Conservation (phyloP, 768 basidiomycete species). For the Pilatotrama ljubarskyi region DNA sequence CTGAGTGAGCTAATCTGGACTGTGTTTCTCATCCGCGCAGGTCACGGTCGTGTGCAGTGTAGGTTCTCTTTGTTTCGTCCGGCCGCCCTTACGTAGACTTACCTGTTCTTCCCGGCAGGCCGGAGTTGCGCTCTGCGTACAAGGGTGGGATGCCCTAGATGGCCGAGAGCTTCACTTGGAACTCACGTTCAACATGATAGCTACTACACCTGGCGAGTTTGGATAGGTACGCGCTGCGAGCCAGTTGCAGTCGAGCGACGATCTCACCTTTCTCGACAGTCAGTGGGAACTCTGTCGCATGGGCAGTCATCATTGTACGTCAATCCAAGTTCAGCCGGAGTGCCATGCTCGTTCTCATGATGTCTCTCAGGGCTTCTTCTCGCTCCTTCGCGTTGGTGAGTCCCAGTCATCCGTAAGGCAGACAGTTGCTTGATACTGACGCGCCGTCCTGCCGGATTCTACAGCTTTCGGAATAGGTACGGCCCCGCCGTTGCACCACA, state of each 20-base stretch:
- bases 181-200: background rate
- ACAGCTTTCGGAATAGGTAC: constrained; percentile 16
- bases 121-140: constrained; percentile 10
- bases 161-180: background rate
- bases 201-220: constrained; percentile 20
- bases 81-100: background rate
- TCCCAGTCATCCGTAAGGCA: background rate
- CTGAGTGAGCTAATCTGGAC: background rate
- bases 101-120: background rate
- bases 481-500: background rate
- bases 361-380: background rate
- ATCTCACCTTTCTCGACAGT: background rate
- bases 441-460: background rate
- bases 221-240: constrained; percentile 2
- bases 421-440: background rate
- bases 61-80: background rate
- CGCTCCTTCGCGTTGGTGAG: constrained; percentile 10
- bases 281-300: background rate
- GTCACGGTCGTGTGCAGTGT: constrained; percentile 11
- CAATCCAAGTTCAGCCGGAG: background rate
- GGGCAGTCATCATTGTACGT: constrained; percentile 5
- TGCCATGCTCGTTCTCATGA: background rate
- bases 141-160: constrained; percentile 2
- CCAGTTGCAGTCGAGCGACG: no score
- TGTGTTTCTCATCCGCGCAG: background rate